Percentiles rank a stretch among this genome's conserved stretches.
These are phyloP conservation scores for Magnaporthales sp. DNA, from an alignment of 2,329 filamentous ascomycete genomes.

Conservation along the genomic window DNA sequence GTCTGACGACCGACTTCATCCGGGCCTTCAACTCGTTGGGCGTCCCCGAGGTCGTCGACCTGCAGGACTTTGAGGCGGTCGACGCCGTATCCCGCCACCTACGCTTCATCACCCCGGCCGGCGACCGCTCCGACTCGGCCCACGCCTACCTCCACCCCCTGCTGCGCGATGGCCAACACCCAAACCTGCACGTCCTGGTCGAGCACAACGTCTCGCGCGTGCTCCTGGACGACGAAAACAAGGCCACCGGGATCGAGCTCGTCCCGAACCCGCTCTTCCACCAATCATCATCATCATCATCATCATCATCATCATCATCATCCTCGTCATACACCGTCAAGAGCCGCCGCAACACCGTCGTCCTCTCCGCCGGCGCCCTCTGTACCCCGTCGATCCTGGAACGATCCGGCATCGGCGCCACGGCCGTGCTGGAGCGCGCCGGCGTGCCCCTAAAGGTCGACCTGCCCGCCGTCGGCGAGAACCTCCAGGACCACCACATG, in stretches of 20 bases:
- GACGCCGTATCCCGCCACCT: neutral
- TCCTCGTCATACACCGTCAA: neutral
- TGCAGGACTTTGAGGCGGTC: slow-evolving; percentile 35
- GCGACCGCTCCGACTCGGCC: slow-evolving; percentile 25
- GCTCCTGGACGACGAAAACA: slow-evolving; percentile 39
- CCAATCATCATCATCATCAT: neutral
- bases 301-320: too few relatives aligned
- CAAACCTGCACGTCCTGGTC: slow-evolving; percentile 20
- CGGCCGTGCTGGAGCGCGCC: slow-evolving; percentile 29
- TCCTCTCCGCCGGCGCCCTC: slow-evolving; percentile 43
- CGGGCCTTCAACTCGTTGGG: slow-evolving; percentile 33
- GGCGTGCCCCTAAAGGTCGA: slow-evolving; percentile 40
- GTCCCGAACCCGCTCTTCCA: slow-evolving; percentile 21
- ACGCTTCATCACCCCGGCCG: slow-evolving; percentile 21
- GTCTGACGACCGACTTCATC: slow-evolving; percentile 32
- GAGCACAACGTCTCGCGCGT: slow-evolving; percentile 31
- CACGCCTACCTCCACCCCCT: slow-evolving; percentile 20
- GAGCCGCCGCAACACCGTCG: slow-evolving; percentile 38
- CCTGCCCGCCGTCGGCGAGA: slow-evolving; percentile 41
- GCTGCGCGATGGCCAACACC: slow-evolving; percentile 4
- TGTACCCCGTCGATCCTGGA: slow-evolving; percentile 50
- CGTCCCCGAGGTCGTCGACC: slow-evolving; percentile 36
- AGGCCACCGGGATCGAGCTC: slow-evolving; percentile 48
- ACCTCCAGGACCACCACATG: slow-evolving; percentile 47
- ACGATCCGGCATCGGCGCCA: slow-evolving; percentile 51